These are phyloP conservation scores for Chalciporus pseudorubinellus DNA, from an alignment of 768 basidiomycete species.

Conservation along the genomic window DNA sequence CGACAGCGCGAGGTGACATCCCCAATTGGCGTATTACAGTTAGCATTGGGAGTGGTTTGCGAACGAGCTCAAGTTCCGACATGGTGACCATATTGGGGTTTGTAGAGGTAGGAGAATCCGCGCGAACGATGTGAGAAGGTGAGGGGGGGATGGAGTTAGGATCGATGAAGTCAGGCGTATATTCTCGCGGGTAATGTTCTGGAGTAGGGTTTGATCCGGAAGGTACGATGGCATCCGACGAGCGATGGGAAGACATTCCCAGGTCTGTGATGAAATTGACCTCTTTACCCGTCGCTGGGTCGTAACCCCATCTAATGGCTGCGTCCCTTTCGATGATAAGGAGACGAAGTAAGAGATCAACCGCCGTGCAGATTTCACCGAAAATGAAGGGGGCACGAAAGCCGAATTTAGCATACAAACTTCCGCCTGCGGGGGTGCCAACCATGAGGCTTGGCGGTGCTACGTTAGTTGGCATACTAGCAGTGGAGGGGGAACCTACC, in stretches of 20 bases:
- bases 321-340: slow-evolving; percentile 55
- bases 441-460: slow-evolving; percentile 40
- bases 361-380: slow-evolving; percentile 41
- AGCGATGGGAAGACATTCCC: slow-evolving; percentile 4
- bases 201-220: not conserved
- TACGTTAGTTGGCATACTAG: not conserved
- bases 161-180: not conserved
- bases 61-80: slow-evolving; percentile 14
- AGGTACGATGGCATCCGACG: not conserved
- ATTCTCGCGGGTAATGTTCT: not conserved
- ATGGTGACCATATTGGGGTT: not conserved
- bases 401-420: slow-evolving; percentile 52
- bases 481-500: slow-evolving; percentile 36
- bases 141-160: not conserved
- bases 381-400: slow-evolving; percentile 62
- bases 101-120: not conserved
- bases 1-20: slow-evolving; percentile 49
- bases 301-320: slow-evolving; percentile 47
- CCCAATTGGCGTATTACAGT: slow-evolving; percentile 41
- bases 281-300: slow-evolving; percentile 32
- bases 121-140: not conserved
- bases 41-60: slow-evolving; percentile 36
- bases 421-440: slow-evolving; percentile 58
- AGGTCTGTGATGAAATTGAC: slow-evolving; percentile 1
- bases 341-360: slow-evolving; percentile 55